phyloP scores from a whole-genome alignment of 352 stramenopile species.

The Pythium dissimile region DNA sequence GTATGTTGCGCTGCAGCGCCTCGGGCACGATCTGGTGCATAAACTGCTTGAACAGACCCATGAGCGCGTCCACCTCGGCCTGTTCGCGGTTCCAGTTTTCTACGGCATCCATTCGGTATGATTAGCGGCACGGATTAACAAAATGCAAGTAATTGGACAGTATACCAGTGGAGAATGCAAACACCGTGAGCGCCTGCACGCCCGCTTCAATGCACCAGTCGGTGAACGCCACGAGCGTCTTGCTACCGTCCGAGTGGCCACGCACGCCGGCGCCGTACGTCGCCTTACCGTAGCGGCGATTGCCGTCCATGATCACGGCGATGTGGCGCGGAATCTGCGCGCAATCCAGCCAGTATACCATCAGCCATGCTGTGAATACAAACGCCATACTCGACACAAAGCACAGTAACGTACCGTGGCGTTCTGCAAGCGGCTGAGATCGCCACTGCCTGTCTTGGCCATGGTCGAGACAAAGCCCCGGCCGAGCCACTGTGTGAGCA shows the following conservation, averaged over 20 bases:
- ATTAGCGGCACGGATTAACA: not conserved
- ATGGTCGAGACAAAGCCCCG: not conserved
- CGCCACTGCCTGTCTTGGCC: not conserved
- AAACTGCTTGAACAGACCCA: constrained; percentile 95
- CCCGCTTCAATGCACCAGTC: constrained; percentile 95
- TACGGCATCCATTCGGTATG: constrained; percentile 7
- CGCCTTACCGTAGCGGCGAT: constrained; percentile 91
- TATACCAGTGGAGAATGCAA: constrained; percentile 92
- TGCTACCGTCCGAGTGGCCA: constrained; percentile 94
- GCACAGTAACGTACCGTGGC: constrained; percentile 8
- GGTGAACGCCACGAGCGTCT: constrained; percentile 93
- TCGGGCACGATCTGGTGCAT: constrained; percentile 92
- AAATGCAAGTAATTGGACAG: not conserved
- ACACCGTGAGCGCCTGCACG: constrained; percentile 92
- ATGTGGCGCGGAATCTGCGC: constrained; percentile 82
- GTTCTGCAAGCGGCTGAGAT: constrained; percentile 10
- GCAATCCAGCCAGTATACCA: too few relatives aligned
- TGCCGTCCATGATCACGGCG: constrained; percentile 97
- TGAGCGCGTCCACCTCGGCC: constrained; percentile 88
- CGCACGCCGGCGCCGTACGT: constrained; percentile 70
- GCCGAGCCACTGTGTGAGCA: constrained; percentile 8
- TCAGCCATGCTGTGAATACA: too few relatives aligned
- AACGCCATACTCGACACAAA: not conserved
- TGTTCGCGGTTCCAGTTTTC: constrained; percentile 94
- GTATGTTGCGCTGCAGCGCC: constrained; percentile 86